Base-by-base conservation (phyloP, 257 asterid genomes). In the Coffea eugenioides region DNA sequence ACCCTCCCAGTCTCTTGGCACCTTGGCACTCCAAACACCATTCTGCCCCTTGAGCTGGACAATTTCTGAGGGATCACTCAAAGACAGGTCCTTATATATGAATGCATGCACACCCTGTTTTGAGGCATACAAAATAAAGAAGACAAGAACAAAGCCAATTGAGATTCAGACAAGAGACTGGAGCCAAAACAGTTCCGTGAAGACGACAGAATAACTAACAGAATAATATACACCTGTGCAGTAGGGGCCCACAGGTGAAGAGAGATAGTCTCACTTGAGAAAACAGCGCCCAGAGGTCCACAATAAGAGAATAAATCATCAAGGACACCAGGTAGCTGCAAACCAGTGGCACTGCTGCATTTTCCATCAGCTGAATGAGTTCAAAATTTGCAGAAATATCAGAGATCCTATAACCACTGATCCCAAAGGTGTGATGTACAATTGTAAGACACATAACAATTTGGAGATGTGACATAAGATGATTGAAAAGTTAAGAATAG, bases 211-310 rank as follows among this genome's bases (percentile, higher is more conserved):
- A 12, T 27, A 75, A 75, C 3, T 21, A 59, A 59, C 20, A 43
- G 80, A 80, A 73, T 14, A 61, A 80, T 67, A 78, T 83, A 82
- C 81, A 90, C 99, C 90, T 91, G 98, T 57, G 99, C 98, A 84
- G 98, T 93, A 71, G 99, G 98, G 71, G 99, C 98, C 99, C 98
- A 95, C 45, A 93, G 93, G 83, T 89, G 84, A 73, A 95, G 88
- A 77, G 91, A 86, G 86, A 92, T 78, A 69, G 88, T 86, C 62
- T 91, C 87, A 54, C 85, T 74, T 10, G 92, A 88, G 79, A 92
- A 93, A 56, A 84, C 81, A 71, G 96, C 83, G 25, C 99, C 99
- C 64, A 95, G 94, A 79, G 97, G 93, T 76, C 99, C 98, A 85
- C 74, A 73, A 57, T 95, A 95, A 64, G 84, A 89, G 88, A 92